Evolutionary conservation across 495 filamentous ascomycete genomes (phyloP).

Genomic region (Xylaria venustula): DNA sequence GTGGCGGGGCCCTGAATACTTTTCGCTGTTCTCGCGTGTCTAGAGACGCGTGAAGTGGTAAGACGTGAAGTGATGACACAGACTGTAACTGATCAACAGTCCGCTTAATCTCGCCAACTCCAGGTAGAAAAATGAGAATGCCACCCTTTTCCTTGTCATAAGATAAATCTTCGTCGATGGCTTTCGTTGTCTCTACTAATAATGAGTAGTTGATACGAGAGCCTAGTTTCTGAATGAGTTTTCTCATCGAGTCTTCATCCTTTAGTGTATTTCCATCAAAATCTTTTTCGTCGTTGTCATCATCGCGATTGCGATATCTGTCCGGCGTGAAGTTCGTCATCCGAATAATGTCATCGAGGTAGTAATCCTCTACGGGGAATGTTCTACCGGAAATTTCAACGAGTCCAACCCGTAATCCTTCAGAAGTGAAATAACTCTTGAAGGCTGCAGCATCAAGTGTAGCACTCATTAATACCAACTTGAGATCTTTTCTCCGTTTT

Average conservation of each 20-base stretch:
- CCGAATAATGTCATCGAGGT: slow-evolving; percentile 83
- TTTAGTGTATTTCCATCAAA: too few species aligned
- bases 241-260: slow-evolving; percentile 54
- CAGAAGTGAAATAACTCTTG: slow-evolving; percentile 74
- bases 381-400: slow-evolving; percentile 89
- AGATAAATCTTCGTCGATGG: slow-evolving; percentile 72
- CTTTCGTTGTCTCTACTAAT: slow-evolving; percentile 71
- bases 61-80: slow-evolving; percentile 69
- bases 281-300: slow-evolving; percentile 31
- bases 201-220: slow-evolving; percentile 92
- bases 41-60: slow-evolving; percentile 91
- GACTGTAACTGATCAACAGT: slow-evolving; percentile 68
- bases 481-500: slow-evolving; percentile 72
- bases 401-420: slow-evolving; percentile 61
- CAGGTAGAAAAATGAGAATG: slow-evolving; percentile 92
- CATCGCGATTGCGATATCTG: slow-evolving; percentile 31
- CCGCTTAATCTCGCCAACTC: slow-evolving; percentile 78
- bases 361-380: slow-evolving; percentile 85
- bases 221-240: slow-evolving; percentile 69
- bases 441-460: slow-evolving; percentile 91
- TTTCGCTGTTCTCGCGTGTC: slow-evolving; percentile 80
- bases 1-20: slow-evolving; percentile 76
- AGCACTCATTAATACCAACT: slow-evolving; percentile 96
- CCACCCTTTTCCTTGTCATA: slow-evolving; percentile 65
- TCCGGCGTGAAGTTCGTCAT: slow-evolving; percentile 67